Evolutionary conservation across 2,329 filamentous ascomycete species (phyloP).

Genomic region (Ampelomyces quisqualis): DNA sequence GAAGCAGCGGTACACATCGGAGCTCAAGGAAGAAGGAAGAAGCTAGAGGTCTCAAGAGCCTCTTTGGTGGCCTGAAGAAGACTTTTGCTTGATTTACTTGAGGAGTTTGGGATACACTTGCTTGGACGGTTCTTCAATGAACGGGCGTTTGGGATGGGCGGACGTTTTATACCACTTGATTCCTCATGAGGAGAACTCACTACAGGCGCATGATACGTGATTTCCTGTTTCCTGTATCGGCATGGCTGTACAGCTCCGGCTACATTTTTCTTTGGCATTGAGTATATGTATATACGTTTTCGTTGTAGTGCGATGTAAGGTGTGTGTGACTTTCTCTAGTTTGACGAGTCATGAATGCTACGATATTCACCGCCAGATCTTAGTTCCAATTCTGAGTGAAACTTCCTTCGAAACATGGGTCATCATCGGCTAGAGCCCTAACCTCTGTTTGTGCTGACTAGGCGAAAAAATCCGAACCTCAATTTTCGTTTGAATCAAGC

Average conservation of each 20-base stretch:
- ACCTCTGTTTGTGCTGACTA: too few species aligned
- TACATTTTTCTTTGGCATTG: background rate
- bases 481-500: too few species aligned
- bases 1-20: slow-evolving; percentile 15
- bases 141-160: slow-evolving; percentile 14
- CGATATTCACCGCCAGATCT: too few species aligned
- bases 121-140: slow-evolving; percentile 11
- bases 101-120: slow-evolving; percentile 2
- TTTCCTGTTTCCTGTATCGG: too few species aligned
- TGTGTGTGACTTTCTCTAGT: background rate
- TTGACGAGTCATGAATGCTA: background rate
- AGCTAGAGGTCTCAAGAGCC: slow-evolving; percentile 29
- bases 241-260: background rate
- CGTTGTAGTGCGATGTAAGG: background rate
- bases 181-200: too few species aligned
- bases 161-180: slow-evolving; percentile 20
- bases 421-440: too few species aligned
- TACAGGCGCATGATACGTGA: too few species aligned
- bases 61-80: slow-evolving; percentile 39
- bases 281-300: background rate
- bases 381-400: too few species aligned
- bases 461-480: too few species aligned
- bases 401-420: too few species aligned
- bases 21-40: slow-evolving; percentile 33
- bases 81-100: slow-evolving; percentile 20